Percentiles rank a stretch among this genome's conserved stretches.
Evolutionary conservation across 208 protist species (phyloP).

Genomic region (Strigomonas culicis): DNA sequence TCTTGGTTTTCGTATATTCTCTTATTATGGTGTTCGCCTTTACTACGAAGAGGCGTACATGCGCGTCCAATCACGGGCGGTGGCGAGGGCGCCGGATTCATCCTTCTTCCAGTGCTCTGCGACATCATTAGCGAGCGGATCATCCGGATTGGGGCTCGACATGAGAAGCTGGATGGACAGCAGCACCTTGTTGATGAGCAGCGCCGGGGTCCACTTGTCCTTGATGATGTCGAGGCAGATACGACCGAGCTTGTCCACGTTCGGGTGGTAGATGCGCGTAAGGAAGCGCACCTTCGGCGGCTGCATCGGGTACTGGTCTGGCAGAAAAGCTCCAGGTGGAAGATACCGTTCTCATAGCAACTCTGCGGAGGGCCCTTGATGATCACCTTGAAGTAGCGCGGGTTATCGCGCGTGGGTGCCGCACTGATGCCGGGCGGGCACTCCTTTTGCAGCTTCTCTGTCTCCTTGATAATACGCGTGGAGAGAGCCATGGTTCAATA

Average conservation of each 20-base stretch:
- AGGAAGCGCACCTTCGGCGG: slow-evolving; percentile 98
- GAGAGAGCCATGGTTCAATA: slow-evolving; percentile 49
- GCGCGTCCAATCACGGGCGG: slow-evolving; percentile 78
- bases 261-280: slow-evolving; percentile 99
- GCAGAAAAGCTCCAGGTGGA: slow-evolving; percentile 85
- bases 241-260: slow-evolving; percentile 97
- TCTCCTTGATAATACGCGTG: slow-evolving; percentile 89
- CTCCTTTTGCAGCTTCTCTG: slow-evolving; percentile 88
- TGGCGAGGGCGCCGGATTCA: slow-evolving; percentile 56
- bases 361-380: slow-evolving; percentile 86
- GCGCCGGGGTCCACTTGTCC: slow-evolving; percentile 99
- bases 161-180: slow-evolving; percentile 99
- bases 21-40: neutral
- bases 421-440: slow-evolving; percentile 84
- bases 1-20: neutral
- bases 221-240: slow-evolving; percentile 99
- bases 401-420: slow-evolving; percentile 75
- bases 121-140: slow-evolving; percentile 98
- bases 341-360: slow-evolving; percentile 89
- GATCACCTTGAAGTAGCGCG: slow-evolving; percentile 85
- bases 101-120: slow-evolving; percentile 92
- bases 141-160: slow-evolving; percentile 99
- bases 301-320: slow-evolving; percentile 95
- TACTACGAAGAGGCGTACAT: slow-evolving; percentile 56
- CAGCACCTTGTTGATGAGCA: slow-evolving; percentile 99